These are phyloP conservation scores for Davidsoniella neocaledoniae DNA, from an alignment of 2,329 filamentous ascomycete genomes.

Conservation along the genomic window DNA sequence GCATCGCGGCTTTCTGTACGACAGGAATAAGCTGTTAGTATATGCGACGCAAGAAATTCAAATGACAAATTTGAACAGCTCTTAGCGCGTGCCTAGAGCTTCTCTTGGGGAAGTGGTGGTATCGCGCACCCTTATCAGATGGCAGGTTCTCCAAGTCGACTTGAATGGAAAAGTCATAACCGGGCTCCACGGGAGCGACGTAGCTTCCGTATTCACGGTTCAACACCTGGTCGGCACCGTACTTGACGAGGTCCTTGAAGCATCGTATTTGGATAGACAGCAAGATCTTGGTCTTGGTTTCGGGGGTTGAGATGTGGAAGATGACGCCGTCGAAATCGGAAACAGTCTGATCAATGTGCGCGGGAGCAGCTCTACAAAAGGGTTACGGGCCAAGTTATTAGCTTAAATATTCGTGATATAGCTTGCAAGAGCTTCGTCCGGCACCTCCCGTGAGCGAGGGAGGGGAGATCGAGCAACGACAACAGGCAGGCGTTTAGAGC, in stretches of 20 bases:
- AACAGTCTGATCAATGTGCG: constrained; percentile 91
- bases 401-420: background rate
- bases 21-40: background rate
- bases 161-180: constrained; percentile 89
- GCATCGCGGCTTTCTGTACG: constrained; percentile 62
- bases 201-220: constrained; percentile 89
- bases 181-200: constrained; percentile 70
- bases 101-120: background rate
- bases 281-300: constrained; percentile 82
- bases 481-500: constrained; percentile 2
- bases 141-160: constrained; percentile 82
- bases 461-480: constrained; percentile 7
- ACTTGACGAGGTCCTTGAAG: constrained; percentile 78
- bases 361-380: constrained; percentile 46
- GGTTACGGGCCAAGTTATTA: constrained; percentile 3
- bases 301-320: constrained; percentile 95
- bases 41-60: background rate
- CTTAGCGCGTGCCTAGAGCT: background rate
- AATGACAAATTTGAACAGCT: background rate
- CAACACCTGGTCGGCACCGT: constrained; percentile 82
- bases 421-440: background rate
- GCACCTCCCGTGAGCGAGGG: constrained; percentile 12
- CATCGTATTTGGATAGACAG: constrained; percentile 93
- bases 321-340: constrained; percentile 98
- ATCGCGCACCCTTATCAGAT: constrained; percentile 47